Conservation (phyloP, 1,284 basidiomycete species). For the Flammula alnicola region DNA sequence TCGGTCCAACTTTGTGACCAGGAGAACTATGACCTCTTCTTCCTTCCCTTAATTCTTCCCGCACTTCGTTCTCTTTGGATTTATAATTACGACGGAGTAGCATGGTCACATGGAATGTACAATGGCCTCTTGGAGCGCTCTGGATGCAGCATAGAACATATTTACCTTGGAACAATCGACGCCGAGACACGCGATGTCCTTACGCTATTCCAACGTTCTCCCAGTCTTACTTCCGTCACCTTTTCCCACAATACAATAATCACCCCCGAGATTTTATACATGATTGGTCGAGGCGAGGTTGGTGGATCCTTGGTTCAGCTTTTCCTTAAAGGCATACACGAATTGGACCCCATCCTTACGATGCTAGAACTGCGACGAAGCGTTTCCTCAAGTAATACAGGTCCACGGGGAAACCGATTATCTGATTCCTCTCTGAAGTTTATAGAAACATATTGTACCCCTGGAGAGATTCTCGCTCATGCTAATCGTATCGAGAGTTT, state of each 20-base stretch:
- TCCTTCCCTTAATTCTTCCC: constrained; percentile 16
- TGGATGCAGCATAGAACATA: constrained; percentile 14
- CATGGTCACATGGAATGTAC: constrained; percentile 19
- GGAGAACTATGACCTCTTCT: constrained; percentile 16
- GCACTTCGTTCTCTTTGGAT: constrained; percentile 16
- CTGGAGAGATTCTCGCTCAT: background rate
- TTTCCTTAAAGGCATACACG: constrained; percentile 14
- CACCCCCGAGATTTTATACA: constrained; percentile 1
- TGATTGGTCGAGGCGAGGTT: constrained; percentile 13
- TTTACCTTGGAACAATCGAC: constrained; percentile 17
- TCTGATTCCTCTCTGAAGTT: constrained; percentile 8
- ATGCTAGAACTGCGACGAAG: constrained; percentile 15
- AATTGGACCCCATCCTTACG: constrained; percentile 12
- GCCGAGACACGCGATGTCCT: constrained; percentile 9
- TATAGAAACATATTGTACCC: constrained; percentile 34
- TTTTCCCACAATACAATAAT: constrained; percentile 15
- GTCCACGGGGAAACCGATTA: background rate
- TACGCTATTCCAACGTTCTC: constrained; percentile 6
- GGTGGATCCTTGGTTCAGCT: constrained; percentile 8
- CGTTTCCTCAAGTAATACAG: background rate
- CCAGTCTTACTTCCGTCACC: constrained; percentile 11
- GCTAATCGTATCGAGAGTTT: background rate
- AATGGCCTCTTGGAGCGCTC: constrained; percentile 16
- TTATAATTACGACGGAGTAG: constrained; percentile 15
- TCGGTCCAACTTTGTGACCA: constrained; percentile 14